Base-by-base conservation (phyloP, 768 basidiomycete genomes). In the Lepiota brunneoincarnata region DNA sequence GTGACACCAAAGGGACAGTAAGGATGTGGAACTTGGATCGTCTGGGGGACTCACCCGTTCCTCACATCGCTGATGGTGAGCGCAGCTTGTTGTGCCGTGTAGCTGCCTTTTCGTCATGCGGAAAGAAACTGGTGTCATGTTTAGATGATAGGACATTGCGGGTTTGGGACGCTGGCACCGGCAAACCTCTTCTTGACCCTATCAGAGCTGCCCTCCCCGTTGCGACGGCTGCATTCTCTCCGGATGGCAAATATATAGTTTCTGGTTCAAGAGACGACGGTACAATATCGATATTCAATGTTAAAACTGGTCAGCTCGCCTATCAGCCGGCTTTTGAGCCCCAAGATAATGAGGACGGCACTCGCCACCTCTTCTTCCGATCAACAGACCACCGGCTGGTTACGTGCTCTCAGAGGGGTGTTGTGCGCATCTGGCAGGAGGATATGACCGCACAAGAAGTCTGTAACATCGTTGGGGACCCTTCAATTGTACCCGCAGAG, bases 91-190 rank as follows among this genome's bases (percentile, higher is more conserved):
- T 11, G 3, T 58, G 59, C 15, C n/a, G n/a, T n/a, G n/a, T n/a
- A n/a, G 60, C 66, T 28, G 57, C 59, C 15, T 68, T 62, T 49
- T 66, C 63, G 1, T 56, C 59, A 2, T 59, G 64, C 38, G 63
- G 59, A 4, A 35, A 35, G 21, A 63, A 62, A 17, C 54, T 73
- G 26, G 72, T 64, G 3, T 75, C 75, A 18, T 67, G 69, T 15
- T 76, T 63, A 4, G 17, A 49, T 18, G 66, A 69, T 42, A 49
- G 53, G n/a, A 64, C 59, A 4, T 31, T 66, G 12, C 23, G 58
- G 6, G 18, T 66, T 11, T 62, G 59, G 60, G 54, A 60, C 55
- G 47, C 53, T 9, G 24, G 12, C 5, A 63, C 47, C 4, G 62
- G 66, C 2, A 28, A 51, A 10, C 1, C 43, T 3, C 15, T 59